A percentile compares a stretch with the other conserved stretches of the same genome.
Evolutionary conservation across 768 basidiomycete genomes (phyloP).

Genomic region (Boletus vinaceobasis): DNA sequence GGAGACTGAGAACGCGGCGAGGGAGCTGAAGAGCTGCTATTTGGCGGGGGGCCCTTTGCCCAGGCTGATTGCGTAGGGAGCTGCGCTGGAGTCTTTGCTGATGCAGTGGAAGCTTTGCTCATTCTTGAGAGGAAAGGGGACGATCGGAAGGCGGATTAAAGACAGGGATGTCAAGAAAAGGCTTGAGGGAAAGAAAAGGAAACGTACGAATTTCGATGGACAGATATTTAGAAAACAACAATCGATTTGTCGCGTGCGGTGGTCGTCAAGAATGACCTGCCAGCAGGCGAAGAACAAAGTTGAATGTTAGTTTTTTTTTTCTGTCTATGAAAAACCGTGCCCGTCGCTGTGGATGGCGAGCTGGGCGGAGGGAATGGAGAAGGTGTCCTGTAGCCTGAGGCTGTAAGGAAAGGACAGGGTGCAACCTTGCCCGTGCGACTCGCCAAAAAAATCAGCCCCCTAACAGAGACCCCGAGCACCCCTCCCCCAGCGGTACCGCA

Average conservation of each 20-base stretch:
- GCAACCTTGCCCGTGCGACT: conserved; percentile 32
- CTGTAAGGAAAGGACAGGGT: conserved; percentile 38
- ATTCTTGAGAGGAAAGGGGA: conserved; percentile 52
- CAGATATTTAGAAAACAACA: conserved; percentile 48
- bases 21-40: conserved; percentile 43
- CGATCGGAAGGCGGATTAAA: conserved; percentile 1
- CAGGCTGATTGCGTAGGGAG: conserved; percentile 84
- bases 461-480: conserved; percentile 27
- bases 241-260: conserved; percentile 60
- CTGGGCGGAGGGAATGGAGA: conserved; percentile 23
- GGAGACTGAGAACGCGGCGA: conserved; percentile 79
- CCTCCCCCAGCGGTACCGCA: conserved; percentile 15
- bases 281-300: conserved; percentile 78
- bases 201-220: conserved; percentile 43
- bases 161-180: neutral
- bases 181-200: conserved; percentile 10
- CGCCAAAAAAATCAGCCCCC: conserved; percentile 30
- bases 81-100: conserved; percentile 70
- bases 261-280: conserved; percentile 89
- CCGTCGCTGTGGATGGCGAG: conserved; percentile 38
- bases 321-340: conserved; percentile 38
- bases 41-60: conserved; percentile 83
- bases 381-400: conserved; percentile 37
- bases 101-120: conserved; percentile 85
- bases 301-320: conserved; percentile 37